Evolutionary conservation across 208 protist genomes (phyloP), one percentile per base, ranked within the genome.

Genomic region (Wallacemonas sp.): DNA sequence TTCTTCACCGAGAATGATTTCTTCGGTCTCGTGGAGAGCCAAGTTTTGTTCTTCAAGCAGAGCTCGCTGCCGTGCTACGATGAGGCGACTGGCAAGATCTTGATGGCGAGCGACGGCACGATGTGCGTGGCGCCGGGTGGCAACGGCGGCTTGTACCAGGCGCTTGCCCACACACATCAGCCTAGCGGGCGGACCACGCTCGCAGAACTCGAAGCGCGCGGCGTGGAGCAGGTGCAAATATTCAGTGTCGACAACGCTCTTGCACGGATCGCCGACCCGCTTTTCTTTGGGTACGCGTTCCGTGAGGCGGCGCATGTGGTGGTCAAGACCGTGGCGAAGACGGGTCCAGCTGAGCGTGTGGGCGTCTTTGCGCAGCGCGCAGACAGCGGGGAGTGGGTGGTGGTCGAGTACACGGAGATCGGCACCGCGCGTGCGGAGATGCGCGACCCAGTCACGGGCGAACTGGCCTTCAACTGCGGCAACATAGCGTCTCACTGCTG

Each of bases 361-460:
- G 98, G 98, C n/a, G 98, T 99, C 5, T 89, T 99, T 53, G 95
- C 87, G 19, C 52, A 86, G 37, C 34, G 38, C 3, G 29, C 9
- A 6, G 39, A 78, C 1, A 64, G 97, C 53, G 84, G 81, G 12
- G 73, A 87, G 38, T 94, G 90, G 68, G 73, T 83, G 8, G 97
- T 99, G 15, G 81, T 99, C 3, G 98, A 99, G 77, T 99, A 99
- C 79, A 98, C 92, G 45, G 99, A 99, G 76, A 97, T 99, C 44
- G 83, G 89, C 12, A 52, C 71, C 12, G 79, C 75, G 26, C 79
- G 88, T 22, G 86, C 95, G 3, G 53, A 69, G 3, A 4, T 52
- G 36, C 37, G 41, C 29, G 64, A 92, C 58, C n/a, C 66, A 0
- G 57, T 39, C 15, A 89, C 85, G n/a, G 97, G 97, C 13, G 39